Conservation (phyloP, 2,329 filamentous ascomycete genomes). For the Stromatinia cepivora region DNA sequence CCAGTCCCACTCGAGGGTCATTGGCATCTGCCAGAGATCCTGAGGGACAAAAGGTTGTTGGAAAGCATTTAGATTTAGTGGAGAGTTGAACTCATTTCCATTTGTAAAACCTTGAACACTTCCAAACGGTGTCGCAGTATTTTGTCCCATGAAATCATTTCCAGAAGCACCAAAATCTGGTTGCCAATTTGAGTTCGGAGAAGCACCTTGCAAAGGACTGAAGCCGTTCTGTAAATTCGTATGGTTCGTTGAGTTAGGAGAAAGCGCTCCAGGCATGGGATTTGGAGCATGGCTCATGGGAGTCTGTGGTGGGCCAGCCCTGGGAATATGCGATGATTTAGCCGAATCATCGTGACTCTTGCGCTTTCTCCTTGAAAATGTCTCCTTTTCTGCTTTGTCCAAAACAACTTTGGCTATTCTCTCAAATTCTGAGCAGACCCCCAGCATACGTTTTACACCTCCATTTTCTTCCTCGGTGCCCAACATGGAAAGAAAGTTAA, state of each 20-base stretch:
- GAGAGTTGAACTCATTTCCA: constrained; percentile 38
- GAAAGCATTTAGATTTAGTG: constrained; percentile 51
- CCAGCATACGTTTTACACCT: constrained; percentile 89
- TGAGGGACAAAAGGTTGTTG: constrained; percentile 88
- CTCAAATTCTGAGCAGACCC: constrained; percentile 93
- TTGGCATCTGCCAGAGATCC: constrained; percentile 92
- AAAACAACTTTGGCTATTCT: constrained; percentile 88
- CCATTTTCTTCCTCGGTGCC: constrained; percentile 88
- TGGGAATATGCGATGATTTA: constrained; percentile 29
- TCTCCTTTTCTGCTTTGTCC: constrained; percentile 87
- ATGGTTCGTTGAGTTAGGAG: constrained; percentile 28
- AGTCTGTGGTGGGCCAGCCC: constrained; percentile 27
- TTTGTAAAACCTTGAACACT: constrained; percentile 36
- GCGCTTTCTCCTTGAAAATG: constrained; percentile 67
- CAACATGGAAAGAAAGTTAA: constrained; percentile 86
- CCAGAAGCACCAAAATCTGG: constrained; percentile 29
- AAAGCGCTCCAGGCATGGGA: constrained; percentile 38
- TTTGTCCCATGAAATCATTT: constrained; percentile 34
- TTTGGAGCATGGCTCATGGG: constrained; percentile 33
- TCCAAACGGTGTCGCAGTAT: constrained; percentile 35
- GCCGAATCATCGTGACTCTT: constrained; percentile 62
- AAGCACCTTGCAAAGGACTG: constrained; percentile 34
- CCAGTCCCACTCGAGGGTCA: constrained; percentile 83
- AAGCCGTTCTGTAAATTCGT: constrained; percentile 38
- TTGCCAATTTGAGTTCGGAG: constrained; percentile 32